Evolutionary conservation across 1,284 basidiomycete genomes (phyloP).

Genomic region (Mycena citricolor): DNA sequence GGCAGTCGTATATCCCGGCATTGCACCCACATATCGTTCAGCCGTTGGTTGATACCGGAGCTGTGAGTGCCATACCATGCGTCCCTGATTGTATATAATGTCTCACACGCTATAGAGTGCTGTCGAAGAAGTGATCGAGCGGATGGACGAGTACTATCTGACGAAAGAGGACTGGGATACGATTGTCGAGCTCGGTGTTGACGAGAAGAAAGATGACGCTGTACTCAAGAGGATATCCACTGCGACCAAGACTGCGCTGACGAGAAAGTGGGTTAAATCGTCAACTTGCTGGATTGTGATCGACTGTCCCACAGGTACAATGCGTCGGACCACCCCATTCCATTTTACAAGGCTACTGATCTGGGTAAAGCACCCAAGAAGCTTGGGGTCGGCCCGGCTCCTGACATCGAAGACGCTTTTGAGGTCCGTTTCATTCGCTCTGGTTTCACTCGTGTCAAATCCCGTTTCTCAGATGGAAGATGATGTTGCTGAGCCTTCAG

Average conservation of each 20-base stretch:
- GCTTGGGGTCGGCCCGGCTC: slow-evolving; percentile 67
- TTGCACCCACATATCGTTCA: slow-evolving; percentile 78
- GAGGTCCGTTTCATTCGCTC: slow-evolving; percentile 39
- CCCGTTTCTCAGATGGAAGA: slow-evolving; percentile 45
- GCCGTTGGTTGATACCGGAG: slow-evolving; percentile 74
- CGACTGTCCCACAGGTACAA: slow-evolving; percentile 71
- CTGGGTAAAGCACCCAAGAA: slow-evolving; percentile 79
- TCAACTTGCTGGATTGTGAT: neutral
- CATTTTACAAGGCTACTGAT: slow-evolving; percentile 85
- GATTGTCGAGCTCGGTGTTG: slow-evolving; percentile 90
- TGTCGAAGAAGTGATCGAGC: slow-evolving; percentile 78
- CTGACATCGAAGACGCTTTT: slow-evolving; percentile 89
- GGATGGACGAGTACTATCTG: slow-evolving; percentile 95
- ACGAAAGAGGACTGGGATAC: slow-evolving; percentile 96
- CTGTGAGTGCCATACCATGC: slow-evolving; percentile 48
- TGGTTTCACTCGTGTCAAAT: no score
- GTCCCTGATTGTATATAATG: neutral
- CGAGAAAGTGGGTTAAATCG: slow-evolving; percentile 70
- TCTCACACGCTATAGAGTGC: slow-evolving; percentile 51
- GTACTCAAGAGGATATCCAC: slow-evolving; percentile 84
- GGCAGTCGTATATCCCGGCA: slow-evolving; percentile 88
- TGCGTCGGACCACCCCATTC: slow-evolving; percentile 81
- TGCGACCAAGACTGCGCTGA: slow-evolving; percentile 83
- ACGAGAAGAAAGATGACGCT: slow-evolving; percentile 69
- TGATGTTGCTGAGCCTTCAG: slow-evolving; percentile 46